These are phyloP conservation scores for Diaporthe caulivora DNA, from an alignment of 2,329 filamentous ascomycete species.

Conservation along the genomic window DNA sequence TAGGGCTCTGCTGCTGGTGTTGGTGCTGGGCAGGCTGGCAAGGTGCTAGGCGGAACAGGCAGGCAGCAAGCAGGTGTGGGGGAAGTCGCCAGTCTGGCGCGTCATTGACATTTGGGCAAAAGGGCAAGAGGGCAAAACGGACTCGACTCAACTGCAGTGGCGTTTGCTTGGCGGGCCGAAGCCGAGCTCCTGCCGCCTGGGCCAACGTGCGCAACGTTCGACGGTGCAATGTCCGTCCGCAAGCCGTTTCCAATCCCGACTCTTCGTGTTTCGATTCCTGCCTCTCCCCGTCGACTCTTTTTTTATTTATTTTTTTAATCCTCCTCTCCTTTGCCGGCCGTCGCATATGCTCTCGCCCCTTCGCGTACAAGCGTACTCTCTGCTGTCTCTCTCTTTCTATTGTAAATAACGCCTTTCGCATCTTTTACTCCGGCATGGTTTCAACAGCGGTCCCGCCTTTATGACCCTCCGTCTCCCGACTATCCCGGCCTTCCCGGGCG, in stretches of 20 bases:
- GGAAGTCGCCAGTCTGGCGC: conserved; percentile 13
- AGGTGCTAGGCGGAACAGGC: too few species aligned
- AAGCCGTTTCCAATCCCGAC: conserved; percentile 25
- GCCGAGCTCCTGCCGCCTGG: conserved; percentile 18
- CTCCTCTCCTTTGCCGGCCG: not conserved
- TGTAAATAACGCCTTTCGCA: not conserved
- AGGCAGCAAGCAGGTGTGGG: too few species aligned
- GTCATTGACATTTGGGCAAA: conserved; percentile 23
- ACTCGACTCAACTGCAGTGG: not conserved
- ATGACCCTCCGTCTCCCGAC: conserved; percentile 1
- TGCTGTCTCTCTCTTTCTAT: not conserved
- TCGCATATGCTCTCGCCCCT: not conserved
- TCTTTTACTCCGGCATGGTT: not conserved
- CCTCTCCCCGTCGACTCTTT: not conserved
- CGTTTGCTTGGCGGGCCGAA: conserved; percentile 20
- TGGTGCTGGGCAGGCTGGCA: too few species aligned
- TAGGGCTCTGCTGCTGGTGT: too few species aligned
- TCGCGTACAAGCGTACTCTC: conserved; percentile 10
- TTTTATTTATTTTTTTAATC: not conserved
- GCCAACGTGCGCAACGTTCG: conserved; percentile 28
- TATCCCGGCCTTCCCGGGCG: conserved; percentile 7
- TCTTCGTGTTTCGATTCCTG: conserved; percentile 18
- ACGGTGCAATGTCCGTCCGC: conserved; percentile 30
- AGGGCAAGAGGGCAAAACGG: conserved; percentile 10
- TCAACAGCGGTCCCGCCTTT: not conserved